Evolutionary conservation across 2,329 filamentous ascomycete genomes (phyloP).

Genomic region (Pseudogymnoascus sp.): DNA sequence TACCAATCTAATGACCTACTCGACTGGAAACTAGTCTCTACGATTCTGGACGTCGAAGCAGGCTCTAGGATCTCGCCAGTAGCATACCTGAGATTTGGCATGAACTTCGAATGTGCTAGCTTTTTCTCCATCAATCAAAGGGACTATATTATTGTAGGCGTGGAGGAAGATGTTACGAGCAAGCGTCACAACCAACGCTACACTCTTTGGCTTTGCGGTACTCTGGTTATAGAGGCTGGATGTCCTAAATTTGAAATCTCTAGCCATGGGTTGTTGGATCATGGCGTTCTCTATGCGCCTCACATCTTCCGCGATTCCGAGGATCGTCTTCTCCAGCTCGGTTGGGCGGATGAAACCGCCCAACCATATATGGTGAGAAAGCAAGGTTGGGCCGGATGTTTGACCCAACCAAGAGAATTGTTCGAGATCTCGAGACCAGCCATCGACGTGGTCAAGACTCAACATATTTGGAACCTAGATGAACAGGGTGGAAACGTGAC

Average conservation of each 20-base stretch:
- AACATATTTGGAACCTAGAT: constrained; percentile 7
- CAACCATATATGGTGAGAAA: background rate
- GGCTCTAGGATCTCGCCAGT: constrained; percentile 13
- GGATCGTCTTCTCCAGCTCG: constrained; percentile 17
- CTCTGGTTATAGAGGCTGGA: constrained; percentile 13
- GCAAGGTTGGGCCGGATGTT: constrained; percentile 21
- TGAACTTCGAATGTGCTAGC: constrained; percentile 21
- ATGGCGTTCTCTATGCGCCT: constrained; percentile 19
- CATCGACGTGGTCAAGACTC: background rate
- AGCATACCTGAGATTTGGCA: constrained; percentile 15
- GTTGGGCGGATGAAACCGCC: constrained; percentile 20
- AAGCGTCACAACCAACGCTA: background rate
- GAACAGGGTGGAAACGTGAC: constrained; percentile 8
- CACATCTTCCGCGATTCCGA: constrained; percentile 19
- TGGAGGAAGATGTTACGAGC: constrained; percentile 10
- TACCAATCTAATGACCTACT: constrained; percentile 19
- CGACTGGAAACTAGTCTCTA: constrained; percentile 16
- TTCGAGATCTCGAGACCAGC: constrained; percentile 17
- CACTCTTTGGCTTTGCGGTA: background rate
- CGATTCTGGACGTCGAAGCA: constrained; percentile 14
- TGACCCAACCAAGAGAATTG: constrained; percentile 19
- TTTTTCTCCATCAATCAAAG: constrained; percentile 20
- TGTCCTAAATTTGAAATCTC: constrained; percentile 17
- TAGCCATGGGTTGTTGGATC: constrained; percentile 18
- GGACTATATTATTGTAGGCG: constrained; percentile 15